Percentiles rank a stretch among this genome's conserved stretches.
Conservation (phyloP, 345 rosid genomes). For the Gossypium bickii region DNA sequence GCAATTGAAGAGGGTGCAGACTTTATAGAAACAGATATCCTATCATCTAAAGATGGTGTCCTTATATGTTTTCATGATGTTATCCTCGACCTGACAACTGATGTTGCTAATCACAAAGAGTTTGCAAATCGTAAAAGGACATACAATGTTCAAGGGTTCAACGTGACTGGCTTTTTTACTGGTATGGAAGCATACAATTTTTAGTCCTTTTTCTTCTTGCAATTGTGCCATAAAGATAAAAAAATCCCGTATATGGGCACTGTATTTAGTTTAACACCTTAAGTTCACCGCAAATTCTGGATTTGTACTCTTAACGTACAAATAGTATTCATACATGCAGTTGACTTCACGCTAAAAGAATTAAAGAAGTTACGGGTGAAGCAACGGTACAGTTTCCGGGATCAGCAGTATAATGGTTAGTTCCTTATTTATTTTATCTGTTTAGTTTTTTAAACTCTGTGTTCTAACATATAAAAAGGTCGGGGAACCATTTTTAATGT, state of each 20-base stretch:
- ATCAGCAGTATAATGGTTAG: slow-evolving; percentile 85
- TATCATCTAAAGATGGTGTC: slow-evolving; percentile 75
- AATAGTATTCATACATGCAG: slow-evolving; percentile 1
- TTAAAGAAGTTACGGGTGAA: slow-evolving; percentile 66
- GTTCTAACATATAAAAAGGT: not conserved
- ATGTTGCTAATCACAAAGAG: slow-evolving; percentile 65
- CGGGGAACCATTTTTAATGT: not conserved
- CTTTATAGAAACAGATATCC: slow-evolving; percentile 84
- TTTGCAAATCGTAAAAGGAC: slow-evolving; percentile 81
- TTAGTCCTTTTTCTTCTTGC: not conserved
- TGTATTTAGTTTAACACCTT: not conserved
- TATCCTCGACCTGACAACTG: slow-evolving; percentile 75
- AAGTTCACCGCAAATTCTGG: not conserved
- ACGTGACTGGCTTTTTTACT: slow-evolving; percentile 67
- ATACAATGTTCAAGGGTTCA: slow-evolving; percentile 70
- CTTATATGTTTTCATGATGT: slow-evolving; percentile 86
- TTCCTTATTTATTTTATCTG: slow-evolving; percentile 13
- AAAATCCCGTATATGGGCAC: not conserved
- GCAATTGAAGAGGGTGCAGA: slow-evolving; percentile 94
- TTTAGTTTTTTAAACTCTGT: not conserved
- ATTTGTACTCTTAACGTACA: slow-evolving; percentile 3
- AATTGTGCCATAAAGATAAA: not conserved
- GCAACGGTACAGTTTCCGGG: slow-evolving; percentile 76
- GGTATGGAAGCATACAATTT: slow-evolving; percentile 31
- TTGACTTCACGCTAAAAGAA: slow-evolving; percentile 65